Evolutionary conservation across 257 asterid species (phyloP), one percentile per base, ranked within the genome.

Genomic region (Prunella vulgaris): DNA sequence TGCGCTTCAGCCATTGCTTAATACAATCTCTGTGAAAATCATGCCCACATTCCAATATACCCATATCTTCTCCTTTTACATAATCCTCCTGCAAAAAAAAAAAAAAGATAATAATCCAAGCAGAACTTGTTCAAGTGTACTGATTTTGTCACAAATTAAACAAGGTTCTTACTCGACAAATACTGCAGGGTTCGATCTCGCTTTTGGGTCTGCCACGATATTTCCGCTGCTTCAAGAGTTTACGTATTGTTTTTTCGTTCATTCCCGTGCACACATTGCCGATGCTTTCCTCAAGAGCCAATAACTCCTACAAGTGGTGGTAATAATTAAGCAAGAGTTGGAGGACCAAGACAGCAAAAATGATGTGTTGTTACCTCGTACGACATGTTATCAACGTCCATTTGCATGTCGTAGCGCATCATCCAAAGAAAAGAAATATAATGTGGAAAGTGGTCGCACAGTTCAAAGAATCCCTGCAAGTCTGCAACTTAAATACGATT

Each of bases 311-410:
- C 32, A 69, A 48, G 17, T n/a, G n/a, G n/a, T n/a, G 28, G 30
- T 42, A 13, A 21, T n/a, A 42, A 46, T 46, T 46, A 1, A n/a
- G 21, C 14, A 60, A 52, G 28, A 22, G 12, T 32, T 2, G 4
- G 5, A 9, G 0, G 2, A 1, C 38, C 53, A 46, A 21, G 20
- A 5, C 2, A 5, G 63, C 5, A 27, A 27, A 25, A 25, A 20
- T 25, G 3, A 24, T 5, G 58, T 25, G 24, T 66, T n/a, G n/a
- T 60, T 53, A 87, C 94, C 90, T 87, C 94, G 37, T 87, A 86
- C 8, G 93, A 84, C 93, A 86, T 86, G 82, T 86, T 81, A 44
- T 86, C 93, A 7, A 86, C 85, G 58, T 87, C 93, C 70, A 87
- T 62, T 53, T 88, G 86, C 93, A 87, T 87, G 33, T 83, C 90